Evolutionary conservation across 352 stramenopile species (phyloP).

Genomic region (Phytopythium sindhum): DNA sequence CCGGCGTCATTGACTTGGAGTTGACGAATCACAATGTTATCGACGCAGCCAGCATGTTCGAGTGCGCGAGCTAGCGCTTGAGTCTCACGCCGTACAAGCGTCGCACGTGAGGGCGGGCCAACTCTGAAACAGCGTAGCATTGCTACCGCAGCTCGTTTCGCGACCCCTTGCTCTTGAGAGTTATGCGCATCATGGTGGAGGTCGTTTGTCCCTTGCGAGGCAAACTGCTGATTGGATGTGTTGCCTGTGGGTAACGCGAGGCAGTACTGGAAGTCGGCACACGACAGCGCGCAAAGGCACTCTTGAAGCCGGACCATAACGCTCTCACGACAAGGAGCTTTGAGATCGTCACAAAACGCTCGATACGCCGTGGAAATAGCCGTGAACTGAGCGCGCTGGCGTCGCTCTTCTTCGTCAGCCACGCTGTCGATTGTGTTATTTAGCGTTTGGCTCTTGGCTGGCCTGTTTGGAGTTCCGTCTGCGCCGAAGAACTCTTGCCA

Average conservation of each 20-base stretch:
- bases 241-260: conserved; percentile 32
- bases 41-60: conserved; percentile 35
- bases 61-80: conserved; percentile 44
- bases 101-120: neutral
- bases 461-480: neutral
- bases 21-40: conserved; percentile 47
- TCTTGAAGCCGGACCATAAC: conserved; percentile 45
- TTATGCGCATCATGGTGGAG: neutral
- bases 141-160: neutral
- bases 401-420: neutral
- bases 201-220: neutral
- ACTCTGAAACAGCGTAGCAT: neutral
- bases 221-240: conserved; percentile 23
- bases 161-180: neutral
- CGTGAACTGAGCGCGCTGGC: conserved; percentile 16
- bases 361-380: conserved; percentile 47
- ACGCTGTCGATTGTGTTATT: neutral
- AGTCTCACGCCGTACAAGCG: neutral
- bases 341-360: conserved; percentile 61
- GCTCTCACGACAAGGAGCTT: conserved; percentile 41
- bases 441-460: neutral
- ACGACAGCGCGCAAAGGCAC: conserved; percentile 30
- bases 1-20: conserved; percentile 36
- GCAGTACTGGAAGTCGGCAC: conserved; percentile 67
- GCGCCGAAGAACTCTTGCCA: conserved; percentile 54